Evolutionary conservation across 1,284 basidiomycete species (phyloP).

Genomic region (Xanthoconium separans): DNA sequence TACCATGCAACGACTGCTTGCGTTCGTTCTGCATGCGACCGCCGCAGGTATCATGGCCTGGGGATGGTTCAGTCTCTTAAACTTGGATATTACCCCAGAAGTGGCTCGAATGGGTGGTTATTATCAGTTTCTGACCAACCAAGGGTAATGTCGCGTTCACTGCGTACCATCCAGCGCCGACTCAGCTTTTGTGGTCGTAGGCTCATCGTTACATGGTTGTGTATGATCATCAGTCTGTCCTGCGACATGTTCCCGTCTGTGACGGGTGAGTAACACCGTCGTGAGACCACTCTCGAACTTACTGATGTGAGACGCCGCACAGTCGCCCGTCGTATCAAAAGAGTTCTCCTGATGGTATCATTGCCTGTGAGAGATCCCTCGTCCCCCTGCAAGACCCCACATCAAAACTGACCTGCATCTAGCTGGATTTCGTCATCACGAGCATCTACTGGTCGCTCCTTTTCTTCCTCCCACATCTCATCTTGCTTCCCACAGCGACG

Average conservation of each 20-base stretch:
- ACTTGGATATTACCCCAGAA: background rate
- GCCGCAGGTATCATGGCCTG: constrained; percentile 47
- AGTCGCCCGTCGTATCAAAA: constrained; percentile 22
- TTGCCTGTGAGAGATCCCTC: constrained; percentile 22
- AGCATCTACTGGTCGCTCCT: constrained; percentile 72
- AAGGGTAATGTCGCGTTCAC: constrained; percentile 52
- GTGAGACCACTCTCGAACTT: background rate
- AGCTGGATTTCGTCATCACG: constrained; percentile 69
- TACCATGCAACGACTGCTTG: constrained; percentile 15
- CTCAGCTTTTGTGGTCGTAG: constrained; percentile 4
- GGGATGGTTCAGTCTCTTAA: constrained; percentile 36
- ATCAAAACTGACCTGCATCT: background rate
- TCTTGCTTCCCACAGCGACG: constrained; percentile 36
- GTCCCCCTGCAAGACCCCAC: background rate
- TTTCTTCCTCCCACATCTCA: constrained; percentile 50
- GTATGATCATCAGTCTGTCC: constrained; percentile 28
- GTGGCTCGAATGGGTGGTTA: constrained; percentile 58
- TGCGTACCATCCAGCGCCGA: background rate
- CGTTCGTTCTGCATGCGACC: constrained; percentile 38
- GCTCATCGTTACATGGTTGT: constrained; percentile 27
- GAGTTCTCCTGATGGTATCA: constrained; percentile 27
- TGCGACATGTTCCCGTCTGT: constrained; percentile 25
- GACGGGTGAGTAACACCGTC: constrained; percentile 11
- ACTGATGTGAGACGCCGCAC: background rate
- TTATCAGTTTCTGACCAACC: constrained; percentile 73